Evolutionary conservation across 2,329 filamentous ascomycete species (phyloP).

Genomic region (Thelonectria rubi): DNA sequence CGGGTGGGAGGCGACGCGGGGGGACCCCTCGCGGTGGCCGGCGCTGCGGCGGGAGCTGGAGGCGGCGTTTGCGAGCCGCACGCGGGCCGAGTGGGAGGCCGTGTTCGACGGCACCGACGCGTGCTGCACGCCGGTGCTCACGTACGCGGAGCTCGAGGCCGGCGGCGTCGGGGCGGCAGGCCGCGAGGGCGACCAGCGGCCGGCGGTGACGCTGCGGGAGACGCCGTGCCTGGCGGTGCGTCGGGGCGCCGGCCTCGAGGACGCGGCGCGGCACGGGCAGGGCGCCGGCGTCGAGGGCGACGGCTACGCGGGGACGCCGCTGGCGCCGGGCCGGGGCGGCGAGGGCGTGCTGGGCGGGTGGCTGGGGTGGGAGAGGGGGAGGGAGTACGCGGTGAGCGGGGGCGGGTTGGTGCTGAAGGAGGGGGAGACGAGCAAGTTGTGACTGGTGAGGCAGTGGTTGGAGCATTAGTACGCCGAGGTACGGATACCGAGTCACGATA

Average conservation of each 20-base stretch:
- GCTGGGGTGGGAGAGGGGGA: slow-evolving; percentile 79
- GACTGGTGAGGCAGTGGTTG: slow-evolving; percentile 10
- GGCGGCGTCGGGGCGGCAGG: slow-evolving; percentile 31
- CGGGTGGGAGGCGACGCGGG: slow-evolving; percentile 61
- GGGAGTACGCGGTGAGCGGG: slow-evolving; percentile 72
- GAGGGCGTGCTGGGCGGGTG: slow-evolving; percentile 74
- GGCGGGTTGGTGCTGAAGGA: slow-evolving; percentile 66
- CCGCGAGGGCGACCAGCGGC: slow-evolving; percentile 75
- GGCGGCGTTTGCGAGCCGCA: slow-evolving; percentile 72
- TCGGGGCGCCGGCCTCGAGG: slow-evolving; percentile 47
- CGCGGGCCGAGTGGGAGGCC: slow-evolving; percentile 80
- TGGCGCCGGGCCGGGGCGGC: slow-evolving; percentile 76
- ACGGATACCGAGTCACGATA: too few species aligned
- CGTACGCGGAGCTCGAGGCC: slow-evolving; percentile 74
- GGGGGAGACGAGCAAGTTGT: slow-evolving; percentile 46
- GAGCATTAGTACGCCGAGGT: too few species aligned
- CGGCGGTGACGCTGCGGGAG: slow-evolving; percentile 71
- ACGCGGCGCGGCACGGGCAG: slow-evolving; percentile 63
- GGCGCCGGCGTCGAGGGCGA: slow-evolving; percentile 70
- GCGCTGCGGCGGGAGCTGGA: slow-evolving; percentile 70
- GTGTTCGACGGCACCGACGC: slow-evolving; percentile 93
- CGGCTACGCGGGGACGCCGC: slow-evolving; percentile 69
- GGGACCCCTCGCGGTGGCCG: slow-evolving; percentile 73
- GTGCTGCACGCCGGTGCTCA: slow-evolving; percentile 88
- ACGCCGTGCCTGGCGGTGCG: slow-evolving; percentile 75